Evolutionary conservation across 2,329 filamentous ascomycete species (phyloP), one percentile per base, ranked within the genome.

Genomic region (Fusarium tjaetaba): DNA sequence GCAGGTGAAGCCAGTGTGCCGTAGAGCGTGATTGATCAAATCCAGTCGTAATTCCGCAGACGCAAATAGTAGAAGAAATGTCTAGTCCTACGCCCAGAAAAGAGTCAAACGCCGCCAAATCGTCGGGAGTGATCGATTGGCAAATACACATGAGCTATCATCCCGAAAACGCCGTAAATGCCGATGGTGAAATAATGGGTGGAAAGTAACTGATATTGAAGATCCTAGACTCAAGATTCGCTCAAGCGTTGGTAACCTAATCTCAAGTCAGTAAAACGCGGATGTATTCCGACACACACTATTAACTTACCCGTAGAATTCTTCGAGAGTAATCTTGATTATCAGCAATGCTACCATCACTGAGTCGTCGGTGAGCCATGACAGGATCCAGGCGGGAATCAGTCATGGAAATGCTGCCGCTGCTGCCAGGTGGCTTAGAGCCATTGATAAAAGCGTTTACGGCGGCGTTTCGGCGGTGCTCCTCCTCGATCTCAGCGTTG

Each of bases 251-350:
- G 82, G 88, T 90, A 68, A 28, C 26, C 30, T 34, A 26, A 26
- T 13, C 24, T 26, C 7, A 13, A 2, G 16, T 45, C 11, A 45
- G 42, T 20, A 14, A 45, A 45, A 20, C 4, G 24, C 18, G n/a
- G 24, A 7, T 6, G 24, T 0, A 9, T 45, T 26, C 3, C 16
- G 26, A 26, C 24, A 45, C 22, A 41, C 16, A 18, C 42, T 8
- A 13, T 45, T 4, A 11, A 46, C 45, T 75, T 88, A 97, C 96
- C 91, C 97, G 94, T 80, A 98, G 89, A 83, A 98, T 98, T 85
- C 94, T 93, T 85, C 96, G 91, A 72, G 96, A 98, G 85, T 97
- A 98, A 82, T 98, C 96, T 84, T 97, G 91, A 84, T 98, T 97
- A 82, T 98, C 96, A 59, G 95, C 96, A 82, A 98, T 98, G 83